phyloP scores from a whole-genome alignment of 352 stramenopile species.

The Phytopythium helicoides region DNA sequence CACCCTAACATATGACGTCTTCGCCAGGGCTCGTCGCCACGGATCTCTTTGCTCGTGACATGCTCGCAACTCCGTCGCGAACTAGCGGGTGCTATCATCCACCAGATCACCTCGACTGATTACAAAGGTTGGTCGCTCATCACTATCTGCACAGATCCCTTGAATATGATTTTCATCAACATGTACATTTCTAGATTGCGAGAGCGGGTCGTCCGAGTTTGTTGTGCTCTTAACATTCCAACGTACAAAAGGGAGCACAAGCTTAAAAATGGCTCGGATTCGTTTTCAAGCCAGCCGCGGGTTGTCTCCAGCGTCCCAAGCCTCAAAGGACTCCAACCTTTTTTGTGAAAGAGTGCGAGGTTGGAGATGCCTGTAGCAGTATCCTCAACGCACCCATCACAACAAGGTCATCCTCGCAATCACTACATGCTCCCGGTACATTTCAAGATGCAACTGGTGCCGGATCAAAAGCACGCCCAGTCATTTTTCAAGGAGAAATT shows the following conservation, averaged over 20 bases:
- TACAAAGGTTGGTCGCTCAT: conserved; percentile 53
- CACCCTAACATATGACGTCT: no score
- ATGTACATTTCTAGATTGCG: conserved; percentile 38
- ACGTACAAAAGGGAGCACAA: conserved; percentile 3
- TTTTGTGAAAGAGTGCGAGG: conserved; percentile 16
- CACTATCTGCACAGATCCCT: not conserved
- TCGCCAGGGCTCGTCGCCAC: conserved; percentile 51
- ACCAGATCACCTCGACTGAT: conserved; percentile 55
- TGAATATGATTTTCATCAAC: not conserved
- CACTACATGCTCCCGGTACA: not conserved
- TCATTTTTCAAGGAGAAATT: conserved; percentile 4
- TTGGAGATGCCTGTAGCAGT: conserved; percentile 14
- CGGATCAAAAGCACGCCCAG: not conserved
- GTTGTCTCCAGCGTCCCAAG: not conserved
- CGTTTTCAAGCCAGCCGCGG: not conserved
- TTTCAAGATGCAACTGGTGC: no score
- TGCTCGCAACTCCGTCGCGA: conserved; percentile 48
- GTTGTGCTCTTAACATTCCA: conserved; percentile 5
- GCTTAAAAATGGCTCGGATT: conserved; percentile 4
- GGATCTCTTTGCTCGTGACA: conserved; percentile 49
- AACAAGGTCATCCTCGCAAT: not conserved
- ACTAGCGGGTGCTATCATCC: conserved; percentile 46
- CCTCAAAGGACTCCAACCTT: not conserved
- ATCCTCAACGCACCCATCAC: conserved; percentile 10
- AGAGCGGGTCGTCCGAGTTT: conserved; percentile 18